These are phyloP conservation scores for Ophiocordyceps camponoti-rufipedis DNA, from an alignment of 2,329 filamentous ascomycete genomes.

Conservation along the genomic window DNA sequence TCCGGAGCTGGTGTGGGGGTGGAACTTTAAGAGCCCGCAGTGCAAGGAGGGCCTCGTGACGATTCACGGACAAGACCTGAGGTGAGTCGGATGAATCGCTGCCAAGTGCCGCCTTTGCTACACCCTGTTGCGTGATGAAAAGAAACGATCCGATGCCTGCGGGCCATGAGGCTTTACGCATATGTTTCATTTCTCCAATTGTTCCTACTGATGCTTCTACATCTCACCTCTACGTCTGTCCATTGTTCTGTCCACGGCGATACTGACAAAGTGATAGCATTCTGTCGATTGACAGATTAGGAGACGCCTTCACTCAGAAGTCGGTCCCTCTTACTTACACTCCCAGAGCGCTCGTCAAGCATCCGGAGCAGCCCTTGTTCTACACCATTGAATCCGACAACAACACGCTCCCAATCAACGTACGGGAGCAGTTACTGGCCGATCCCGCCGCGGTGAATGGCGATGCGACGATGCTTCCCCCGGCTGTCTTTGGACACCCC, in stretches of 20 bases:
- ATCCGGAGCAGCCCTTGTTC: constrained; percentile 76
- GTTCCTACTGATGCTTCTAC: constrained; percentile 72
- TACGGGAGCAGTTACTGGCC: constrained; percentile 54
- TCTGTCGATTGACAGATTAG: constrained; percentile 75
- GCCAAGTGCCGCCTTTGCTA: constrained; percentile 12
- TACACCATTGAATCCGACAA: constrained; percentile 92
- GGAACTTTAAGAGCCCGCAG: constrained; percentile 92
- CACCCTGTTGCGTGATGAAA: constrained; percentile 40
- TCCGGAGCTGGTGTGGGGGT: constrained; percentile 75
- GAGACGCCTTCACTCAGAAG: constrained; percentile 72
- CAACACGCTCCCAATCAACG: constrained; percentile 69
- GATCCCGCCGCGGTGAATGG: constrained; percentile 56
- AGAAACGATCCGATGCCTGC: constrained; percentile 34
- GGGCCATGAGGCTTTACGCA: constrained; percentile 36
- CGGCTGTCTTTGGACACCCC: constrained; percentile 79
- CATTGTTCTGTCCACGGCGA: not conserved
- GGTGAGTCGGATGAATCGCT: constrained; percentile 34
- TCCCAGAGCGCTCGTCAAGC: constrained; percentile 69
- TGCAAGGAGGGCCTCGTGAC: constrained; percentile 89
- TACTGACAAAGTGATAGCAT: constrained; percentile 31
- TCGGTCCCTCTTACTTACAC: constrained; percentile 79
- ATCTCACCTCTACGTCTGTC: constrained; percentile 2
- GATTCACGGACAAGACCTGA: constrained; percentile 71
- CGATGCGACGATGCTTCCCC: constrained; percentile 49
- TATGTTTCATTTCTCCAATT: constrained; percentile 54